Evolutionary conservation across 2,329 filamentous ascomycete genomes (phyloP), one percentile per base, ranked within the genome.

Genomic region (Colletotrichum tropicale): DNA sequence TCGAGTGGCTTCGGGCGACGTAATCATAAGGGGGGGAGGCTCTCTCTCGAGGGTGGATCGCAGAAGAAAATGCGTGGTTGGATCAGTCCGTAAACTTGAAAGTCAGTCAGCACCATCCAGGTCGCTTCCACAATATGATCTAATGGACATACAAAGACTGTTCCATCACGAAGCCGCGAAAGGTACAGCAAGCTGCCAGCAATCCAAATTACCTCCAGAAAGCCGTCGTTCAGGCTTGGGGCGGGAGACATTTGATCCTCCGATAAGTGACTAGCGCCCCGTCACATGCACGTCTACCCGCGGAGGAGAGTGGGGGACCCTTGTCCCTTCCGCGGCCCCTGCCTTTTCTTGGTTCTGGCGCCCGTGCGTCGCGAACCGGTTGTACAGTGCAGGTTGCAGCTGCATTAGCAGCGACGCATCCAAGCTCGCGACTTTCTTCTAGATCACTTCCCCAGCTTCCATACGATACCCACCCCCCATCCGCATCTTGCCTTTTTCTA

Each of bases 251-350:
- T 66, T 76, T 64, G 36, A 69, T 21, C 48, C 74, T 74, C 70
- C 28, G 74, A 69, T 76, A 76, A 69, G 58, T 76, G 30, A 74
- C 70, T 76, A 76, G 74, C 74, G 74, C 74, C 74, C 74, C 74
- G 74, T 74, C 70, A 76, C 48, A 66, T 76, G 74, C 74, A 76
- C 34, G 21, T 48, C 48, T 15, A 58, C 43, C 32, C 56, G 61
- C 18, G 62, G 70, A 66, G 58, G 32, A 9, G 58, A 30, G 55
- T 34, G 70, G 55, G 69, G 65, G 16, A 34, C 70, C 72, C 70
- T 38, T 69, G 70, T 68, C 26, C 10, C 30, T 32, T 36, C 56
- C 16, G 18, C 32, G 24, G 64, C 74, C 70, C 74, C 74, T 76
- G 70, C 70, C 48, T 74, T 65, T 74, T 36, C 38, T 48, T 76